phyloP scores from a whole-genome alignment of 139 green algal genomes.

The Volvox reticuliferus region DNA sequence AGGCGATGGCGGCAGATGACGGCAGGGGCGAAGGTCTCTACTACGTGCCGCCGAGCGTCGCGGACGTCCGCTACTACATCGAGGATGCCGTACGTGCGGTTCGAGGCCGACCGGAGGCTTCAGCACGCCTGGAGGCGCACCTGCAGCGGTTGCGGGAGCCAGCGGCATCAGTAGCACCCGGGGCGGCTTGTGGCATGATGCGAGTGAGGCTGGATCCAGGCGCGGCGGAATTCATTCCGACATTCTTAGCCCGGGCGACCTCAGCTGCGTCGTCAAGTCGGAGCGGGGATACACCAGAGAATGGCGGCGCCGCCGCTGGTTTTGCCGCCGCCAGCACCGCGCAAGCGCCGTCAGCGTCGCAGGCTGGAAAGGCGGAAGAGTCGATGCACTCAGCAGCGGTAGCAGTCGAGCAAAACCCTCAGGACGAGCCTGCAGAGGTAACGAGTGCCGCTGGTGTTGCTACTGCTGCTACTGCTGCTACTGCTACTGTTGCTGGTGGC shows the following conservation, averaged over 20 bases:
- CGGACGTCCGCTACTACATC: not conserved
- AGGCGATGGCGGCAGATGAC: not conserved
- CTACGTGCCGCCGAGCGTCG: not conserved
- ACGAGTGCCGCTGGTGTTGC: not conserved
- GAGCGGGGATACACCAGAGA: too few species aligned
- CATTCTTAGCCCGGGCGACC: not conserved
- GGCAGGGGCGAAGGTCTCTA: not conserved
- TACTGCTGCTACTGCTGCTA: not conserved
- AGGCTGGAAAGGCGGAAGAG: not conserved
- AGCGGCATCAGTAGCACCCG: not conserved
- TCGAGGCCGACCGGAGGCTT: not conserved
- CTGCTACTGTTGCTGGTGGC: not conserved
- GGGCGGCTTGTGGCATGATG: not conserved
- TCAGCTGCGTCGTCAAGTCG: not conserved
- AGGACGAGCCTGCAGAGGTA: too few species aligned
- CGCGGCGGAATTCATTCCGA: slow-evolving; percentile 21
- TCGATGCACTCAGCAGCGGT: too few species aligned
- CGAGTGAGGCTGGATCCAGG: not conserved
- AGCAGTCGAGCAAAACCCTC: too few species aligned
- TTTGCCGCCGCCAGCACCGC: too few species aligned
- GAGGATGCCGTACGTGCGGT: slow-evolving; percentile 32
- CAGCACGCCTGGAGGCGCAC: not conserved
- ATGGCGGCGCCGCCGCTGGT: not conserved
- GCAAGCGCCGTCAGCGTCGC: too few species aligned
- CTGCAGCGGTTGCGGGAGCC: not conserved